Evolutionary conservation across 176 grass and related monocot species (phyloP), one percentile per base, ranked within the genome.

Genomic region (Carex cristatella): DNA sequence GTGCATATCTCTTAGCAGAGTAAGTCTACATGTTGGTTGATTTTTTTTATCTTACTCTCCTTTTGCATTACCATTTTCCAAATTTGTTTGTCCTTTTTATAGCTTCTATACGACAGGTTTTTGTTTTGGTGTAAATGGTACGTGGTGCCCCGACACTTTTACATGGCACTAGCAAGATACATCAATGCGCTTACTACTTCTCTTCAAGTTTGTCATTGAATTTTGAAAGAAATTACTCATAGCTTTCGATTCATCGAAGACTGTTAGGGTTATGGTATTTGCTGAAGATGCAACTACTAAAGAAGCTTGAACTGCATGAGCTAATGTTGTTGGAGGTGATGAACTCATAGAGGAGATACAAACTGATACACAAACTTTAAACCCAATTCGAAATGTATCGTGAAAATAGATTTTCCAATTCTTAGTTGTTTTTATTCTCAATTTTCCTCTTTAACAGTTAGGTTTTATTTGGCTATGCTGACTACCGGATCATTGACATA

Each of bases 241-340:
- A 76, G 48, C 38, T 76, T 48, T 48, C 19, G 54, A 76, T 53
- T 49, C 11, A 46, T 44, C 9, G 27, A 75, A 97, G 92, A 94
- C 85, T 89, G 94, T 97, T 83, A 94, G 92, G 73, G 89, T 97
- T 80, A 92, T 92, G 1, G 92, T 97, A 90, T 97, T 97, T 91
- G 92, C 90, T 84, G 90, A 35, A 35, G 1, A 35, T 35, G 35
- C 35, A 35, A 35, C 35, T 35, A 35, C 35, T 35, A 3, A 94
- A 5, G 94, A 94, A 85, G 94, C 94, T 51, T 92, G 78, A 84
- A 78, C 88, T 82, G 89, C 89, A 75, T 92, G 92, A 89, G 94
- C 94, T 81, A 92, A 97, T 87, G 79, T 94, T n/a, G 89, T 92
- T 75, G 92, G 94, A 68, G 92, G 87, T 4, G 92, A 94, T 2